Evolutionary conservation across 1,139 yeast genomes (phyloP), one percentile per base, ranked within the genome.

Genomic region (Tardiomyces blankii): DNA sequence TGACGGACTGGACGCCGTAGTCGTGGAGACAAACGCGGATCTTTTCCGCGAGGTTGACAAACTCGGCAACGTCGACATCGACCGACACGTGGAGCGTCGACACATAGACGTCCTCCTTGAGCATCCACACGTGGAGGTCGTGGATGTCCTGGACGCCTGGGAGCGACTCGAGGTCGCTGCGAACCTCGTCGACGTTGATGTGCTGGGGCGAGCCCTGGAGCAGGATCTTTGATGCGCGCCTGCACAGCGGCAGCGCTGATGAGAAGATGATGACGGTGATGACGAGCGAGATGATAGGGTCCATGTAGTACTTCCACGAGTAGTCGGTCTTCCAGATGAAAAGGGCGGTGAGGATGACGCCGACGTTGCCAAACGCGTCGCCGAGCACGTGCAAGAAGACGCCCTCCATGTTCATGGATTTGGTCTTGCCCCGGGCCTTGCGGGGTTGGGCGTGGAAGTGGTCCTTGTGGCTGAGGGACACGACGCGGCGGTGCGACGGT

Each of bases 111-210:
- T 82, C 85, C 66, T 91, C 98, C 48, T 89, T 86, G 55, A 91
- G 73, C 62, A 88, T 91, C 98, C 98, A 91, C 49, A 91, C 83
- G 63, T 91, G 98, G 72, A 91, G 80, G 62, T 91, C 98, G 63
- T 91, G 98, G 39, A 91, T 80, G 3, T 93, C 85, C 51, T 78
- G 73, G 44, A 91, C 93, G 23, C 89, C 85, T 1, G 79, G 75
- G 7, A 70, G 57, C 25, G 89, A 73, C 45, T 72, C 69, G 44
- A 91, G 82, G 51, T 84, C 85, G 43, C 74, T 70, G 48, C 82
- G 76, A 41, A 91, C 87, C 42, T 74, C 75, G 50, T 83, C 82
- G 13, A 95, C 82, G 56, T 88, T 79, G 46, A 91, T 73, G 43
- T 80, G 73, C 16, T 83, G 75, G 16, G 98, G 98, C 1, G 96